Evolutionary conservation across 75 land plant species (phyloP).

Genomic region (Selaginella tamariscina): DNA sequence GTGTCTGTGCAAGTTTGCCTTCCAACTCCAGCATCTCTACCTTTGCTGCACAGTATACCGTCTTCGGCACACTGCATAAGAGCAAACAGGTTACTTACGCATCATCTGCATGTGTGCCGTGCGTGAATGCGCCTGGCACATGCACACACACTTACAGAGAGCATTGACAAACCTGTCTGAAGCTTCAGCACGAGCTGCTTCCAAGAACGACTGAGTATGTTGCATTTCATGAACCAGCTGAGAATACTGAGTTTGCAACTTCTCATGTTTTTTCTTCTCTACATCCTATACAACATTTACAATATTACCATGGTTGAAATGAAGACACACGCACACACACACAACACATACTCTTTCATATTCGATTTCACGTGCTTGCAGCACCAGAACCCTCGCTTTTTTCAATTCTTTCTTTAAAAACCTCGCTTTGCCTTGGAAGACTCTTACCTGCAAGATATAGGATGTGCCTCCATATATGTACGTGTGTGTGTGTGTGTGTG

Average conservation of each 20-base stretch:
- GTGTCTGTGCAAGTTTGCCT: not conserved
- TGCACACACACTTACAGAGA: too few species aligned
- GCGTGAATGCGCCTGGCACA: too few species aligned
- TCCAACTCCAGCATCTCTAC: conserved; percentile 13
- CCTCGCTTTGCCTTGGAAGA: not conserved
- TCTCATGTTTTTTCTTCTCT: not conserved
- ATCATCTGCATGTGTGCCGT: too few species aligned
- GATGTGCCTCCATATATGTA: too few species aligned
- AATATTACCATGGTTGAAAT: not conserved
- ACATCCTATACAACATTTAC: not conserved
- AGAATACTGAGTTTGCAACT: not conserved
- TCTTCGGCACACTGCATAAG: conserved; percentile 15
- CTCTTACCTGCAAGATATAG: not conserved
- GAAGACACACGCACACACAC: not conserved
- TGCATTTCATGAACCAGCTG: not conserved
- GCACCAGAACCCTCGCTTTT: not conserved
- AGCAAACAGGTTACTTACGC: not conserved
- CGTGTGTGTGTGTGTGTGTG: too few species aligned
- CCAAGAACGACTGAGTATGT: not conserved
- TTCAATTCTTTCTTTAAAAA: not conserved
- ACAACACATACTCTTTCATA: not conserved
- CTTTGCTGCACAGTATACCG: conserved; percentile 14
- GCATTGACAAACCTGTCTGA: not conserved
- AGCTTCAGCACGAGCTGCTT: not conserved
- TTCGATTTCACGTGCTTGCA: not conserved